These are phyloP conservation scores for Entamoeba invadens DNA, from an alignment of 208 protist genomes.

Conservation along the genomic window DNA sequence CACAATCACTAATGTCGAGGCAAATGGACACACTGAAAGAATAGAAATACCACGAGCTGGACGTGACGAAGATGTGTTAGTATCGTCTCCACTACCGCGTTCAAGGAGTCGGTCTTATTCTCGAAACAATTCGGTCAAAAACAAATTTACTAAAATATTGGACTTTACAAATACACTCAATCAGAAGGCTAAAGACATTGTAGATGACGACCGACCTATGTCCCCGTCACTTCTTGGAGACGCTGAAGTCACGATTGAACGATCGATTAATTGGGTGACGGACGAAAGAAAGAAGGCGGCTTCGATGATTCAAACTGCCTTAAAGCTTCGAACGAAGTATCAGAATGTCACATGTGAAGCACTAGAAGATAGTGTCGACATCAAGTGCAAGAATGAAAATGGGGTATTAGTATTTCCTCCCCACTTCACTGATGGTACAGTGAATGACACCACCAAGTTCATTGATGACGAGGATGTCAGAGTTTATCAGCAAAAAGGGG, in stretches of 20 bases:
- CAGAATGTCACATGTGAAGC: background rate
- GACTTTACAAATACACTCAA: no score
- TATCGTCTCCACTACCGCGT: no score
- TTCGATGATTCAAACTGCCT: background rate
- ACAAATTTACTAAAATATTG: no score
- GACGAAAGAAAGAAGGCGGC: background rate
- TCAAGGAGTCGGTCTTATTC: no score
- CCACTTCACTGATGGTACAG: background rate
- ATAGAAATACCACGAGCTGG: no score
- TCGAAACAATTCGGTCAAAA: no score
- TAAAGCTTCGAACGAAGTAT: background rate
- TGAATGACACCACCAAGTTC: background rate
- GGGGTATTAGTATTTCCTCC: background rate
- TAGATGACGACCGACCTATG: background rate
- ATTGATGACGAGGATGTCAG: no score
- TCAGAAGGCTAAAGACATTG: no score
- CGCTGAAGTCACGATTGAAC: background rate
- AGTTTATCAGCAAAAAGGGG: background rate
- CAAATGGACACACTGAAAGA: no score
- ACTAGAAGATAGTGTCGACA: background rate
- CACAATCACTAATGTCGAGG: no score
- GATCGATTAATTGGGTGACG: background rate
- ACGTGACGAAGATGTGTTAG: no score
- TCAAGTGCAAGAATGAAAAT: background rate
- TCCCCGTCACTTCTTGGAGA: background rate